phyloP scores from a whole-genome alignment of 106 monocot genomes.

The Dendrobium nobile region DNA sequence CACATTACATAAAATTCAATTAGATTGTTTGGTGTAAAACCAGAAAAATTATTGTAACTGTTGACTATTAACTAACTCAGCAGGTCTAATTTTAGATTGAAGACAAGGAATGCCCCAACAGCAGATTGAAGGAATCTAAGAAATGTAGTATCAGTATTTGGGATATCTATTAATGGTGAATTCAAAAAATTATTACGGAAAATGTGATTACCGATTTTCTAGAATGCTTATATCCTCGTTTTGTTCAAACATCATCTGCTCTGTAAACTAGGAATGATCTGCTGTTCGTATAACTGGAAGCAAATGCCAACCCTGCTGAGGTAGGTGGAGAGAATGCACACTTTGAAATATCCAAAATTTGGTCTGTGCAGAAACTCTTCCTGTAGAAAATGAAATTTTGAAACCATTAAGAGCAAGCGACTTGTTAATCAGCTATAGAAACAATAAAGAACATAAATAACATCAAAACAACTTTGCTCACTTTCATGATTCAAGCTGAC shows the following conservation, averaged over 20 bases:
- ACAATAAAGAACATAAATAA: not conserved
- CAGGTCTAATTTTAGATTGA: not conserved
- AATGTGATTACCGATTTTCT: not conserved
- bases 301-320: constrained; percentile 36
- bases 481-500: not conserved
- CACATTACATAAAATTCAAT: too few relatives aligned
- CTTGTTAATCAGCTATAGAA: not conserved
- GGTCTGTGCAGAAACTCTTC: constrained; percentile 12
- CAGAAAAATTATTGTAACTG: too few relatives aligned
- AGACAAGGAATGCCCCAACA: too few relatives aligned
- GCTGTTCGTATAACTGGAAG: constrained; percentile 24
- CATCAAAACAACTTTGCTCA: not conserved
- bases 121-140: too few relatives aligned
- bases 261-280: constrained; percentile 31
- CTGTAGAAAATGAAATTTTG: constrained; percentile 5
- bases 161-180: not conserved
- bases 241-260: constrained; percentile 6
- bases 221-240: too few relatives aligned
- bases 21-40: too few relatives aligned
- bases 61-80: not conserved
- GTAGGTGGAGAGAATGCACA: constrained; percentile 52
- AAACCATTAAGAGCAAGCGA: not conserved
- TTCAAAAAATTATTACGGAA: not conserved
- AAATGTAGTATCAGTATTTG: not conserved
- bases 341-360: constrained; percentile 12